Evolutionary conservation across 768 basidiomycete genomes (phyloP).

Genomic region (Nidularia sp.): DNA sequence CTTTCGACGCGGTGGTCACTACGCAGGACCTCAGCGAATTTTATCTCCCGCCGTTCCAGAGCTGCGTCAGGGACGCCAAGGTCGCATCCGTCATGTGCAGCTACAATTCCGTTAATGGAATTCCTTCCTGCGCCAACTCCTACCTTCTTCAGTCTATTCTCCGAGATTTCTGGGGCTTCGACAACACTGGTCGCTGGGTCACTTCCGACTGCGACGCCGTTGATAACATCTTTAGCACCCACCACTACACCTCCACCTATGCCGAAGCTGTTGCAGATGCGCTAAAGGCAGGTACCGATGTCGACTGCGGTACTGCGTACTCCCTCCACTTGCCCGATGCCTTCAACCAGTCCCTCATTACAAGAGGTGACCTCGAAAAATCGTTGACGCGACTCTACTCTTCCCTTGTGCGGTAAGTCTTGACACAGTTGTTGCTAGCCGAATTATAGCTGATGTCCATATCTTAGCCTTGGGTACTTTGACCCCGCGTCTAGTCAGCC

Average conservation of each 20-base stretch:
- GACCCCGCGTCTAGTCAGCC: constrained; percentile 47
- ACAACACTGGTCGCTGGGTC: constrained; percentile 47
- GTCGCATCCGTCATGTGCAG: constrained; percentile 61
- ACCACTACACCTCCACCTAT: constrained; percentile 40
- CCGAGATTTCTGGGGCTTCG: constrained; percentile 48
- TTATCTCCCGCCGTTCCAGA: constrained; percentile 53
- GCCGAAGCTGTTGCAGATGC: constrained; percentile 46
- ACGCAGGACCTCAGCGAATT: constrained; percentile 53
- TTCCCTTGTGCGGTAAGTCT: constrained; percentile 45
- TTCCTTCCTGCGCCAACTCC: constrained; percentile 50
- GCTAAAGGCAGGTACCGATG: constrained; percentile 48
- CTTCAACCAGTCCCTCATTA: constrained; percentile 42
- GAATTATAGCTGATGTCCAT: not conserved
- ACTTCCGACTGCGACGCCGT: constrained; percentile 57
- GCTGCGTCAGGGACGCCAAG: constrained; percentile 57
- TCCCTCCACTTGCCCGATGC: constrained; percentile 39
- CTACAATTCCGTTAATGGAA: constrained; percentile 59
- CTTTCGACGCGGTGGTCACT: constrained; percentile 51
- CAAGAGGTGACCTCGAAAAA: constrained; percentile 34
- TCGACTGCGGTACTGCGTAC: constrained; percentile 52
- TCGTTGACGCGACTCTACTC: constrained; percentile 45
- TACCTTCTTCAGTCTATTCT: constrained; percentile 50
- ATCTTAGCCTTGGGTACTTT: constrained; percentile 50
- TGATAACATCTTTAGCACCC: constrained; percentile 44
- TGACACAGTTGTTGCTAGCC: not conserved